Conservation (phyloP, 768 basidiomycete genomes). For the Suillus lakei region DNA sequence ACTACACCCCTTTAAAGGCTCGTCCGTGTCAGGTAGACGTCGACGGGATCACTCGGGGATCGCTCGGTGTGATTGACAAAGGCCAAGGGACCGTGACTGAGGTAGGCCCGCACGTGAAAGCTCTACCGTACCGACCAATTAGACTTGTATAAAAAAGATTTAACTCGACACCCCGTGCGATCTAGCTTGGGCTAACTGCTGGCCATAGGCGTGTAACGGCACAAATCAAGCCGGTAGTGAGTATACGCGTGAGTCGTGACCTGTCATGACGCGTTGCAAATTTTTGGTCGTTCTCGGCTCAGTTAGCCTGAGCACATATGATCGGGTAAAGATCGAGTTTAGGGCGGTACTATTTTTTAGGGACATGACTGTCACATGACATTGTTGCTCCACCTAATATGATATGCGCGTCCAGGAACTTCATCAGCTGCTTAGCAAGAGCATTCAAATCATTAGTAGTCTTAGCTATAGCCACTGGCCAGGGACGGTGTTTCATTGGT, state of each 20-base stretch:
- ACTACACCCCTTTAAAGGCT: background rate
- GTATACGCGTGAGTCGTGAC: background rate
- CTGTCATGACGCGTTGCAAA: background rate
- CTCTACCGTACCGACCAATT: background rate
- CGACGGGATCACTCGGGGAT: background rate
- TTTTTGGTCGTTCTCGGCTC: background rate
- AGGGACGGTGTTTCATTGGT: too few relatives aligned
- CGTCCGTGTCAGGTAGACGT: background rate
- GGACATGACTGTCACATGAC: too few relatives aligned
- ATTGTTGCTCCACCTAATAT: too few relatives aligned
- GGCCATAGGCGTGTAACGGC: background rate
- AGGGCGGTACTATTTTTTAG: too few relatives aligned
- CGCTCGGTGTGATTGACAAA: background rate
- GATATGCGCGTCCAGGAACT: too few relatives aligned
- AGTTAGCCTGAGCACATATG: background rate
- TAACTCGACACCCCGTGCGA: background rate
- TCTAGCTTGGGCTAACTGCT: background rate
- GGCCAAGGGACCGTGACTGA: background rate
- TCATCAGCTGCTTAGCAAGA: too few relatives aligned
- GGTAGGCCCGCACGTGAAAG: background rate
- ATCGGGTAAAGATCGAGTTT: background rate
- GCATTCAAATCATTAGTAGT: too few relatives aligned
- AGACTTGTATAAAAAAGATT: background rate
- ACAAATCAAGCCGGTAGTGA: background rate
- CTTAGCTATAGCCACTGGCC: too few relatives aligned